These are phyloP conservation scores for Streptanthus diversifolius DNA, from an alignment of 345 rosid genomes.

Conservation along the genomic window DNA sequence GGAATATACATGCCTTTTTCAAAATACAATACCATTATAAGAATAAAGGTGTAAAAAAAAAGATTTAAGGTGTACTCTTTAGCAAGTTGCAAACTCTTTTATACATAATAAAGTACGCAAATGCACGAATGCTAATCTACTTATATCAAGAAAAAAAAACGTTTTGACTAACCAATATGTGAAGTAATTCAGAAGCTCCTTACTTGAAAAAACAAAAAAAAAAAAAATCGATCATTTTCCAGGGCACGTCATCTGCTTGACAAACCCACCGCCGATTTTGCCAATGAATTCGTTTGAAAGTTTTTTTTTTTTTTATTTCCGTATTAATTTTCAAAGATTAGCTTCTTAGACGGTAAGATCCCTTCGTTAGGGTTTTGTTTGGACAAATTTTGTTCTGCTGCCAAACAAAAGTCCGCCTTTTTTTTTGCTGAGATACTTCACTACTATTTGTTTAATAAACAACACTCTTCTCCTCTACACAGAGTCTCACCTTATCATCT, in stretches of 20 bases:
- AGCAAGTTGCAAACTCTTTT: conserved; percentile 4
- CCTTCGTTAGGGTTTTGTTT: conserved; percentile 15
- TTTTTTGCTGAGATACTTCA: conserved; percentile 4
- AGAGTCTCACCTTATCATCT: conserved; percentile 38
- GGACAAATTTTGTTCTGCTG: neutral
- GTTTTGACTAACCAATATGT: neutral
- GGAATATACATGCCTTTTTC: conserved; percentile 6
- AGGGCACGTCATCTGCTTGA: neutral
- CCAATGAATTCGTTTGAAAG: neutral
- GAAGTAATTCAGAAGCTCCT: neutral
- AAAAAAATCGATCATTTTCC: neutral
- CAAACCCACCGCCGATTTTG: neutral
- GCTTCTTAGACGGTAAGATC: conserved; percentile 9
- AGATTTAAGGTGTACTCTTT: neutral
- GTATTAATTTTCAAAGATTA: neutral
- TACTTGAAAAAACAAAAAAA: neutral
- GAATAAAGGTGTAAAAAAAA: too few relatives aligned
- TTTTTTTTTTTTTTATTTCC: neutral
- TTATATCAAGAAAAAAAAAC: neutral
- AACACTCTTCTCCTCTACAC: conserved; percentile 36
- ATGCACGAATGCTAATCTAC: neutral
- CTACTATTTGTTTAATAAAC: conserved; percentile 13
- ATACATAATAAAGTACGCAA: neutral
- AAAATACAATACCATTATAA: neutral
- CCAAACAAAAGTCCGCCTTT: neutral